phyloP scores from a whole-genome alignment of 2,329 filamentous ascomycete genomes.

The Cordyceps pruinosa region DNA sequence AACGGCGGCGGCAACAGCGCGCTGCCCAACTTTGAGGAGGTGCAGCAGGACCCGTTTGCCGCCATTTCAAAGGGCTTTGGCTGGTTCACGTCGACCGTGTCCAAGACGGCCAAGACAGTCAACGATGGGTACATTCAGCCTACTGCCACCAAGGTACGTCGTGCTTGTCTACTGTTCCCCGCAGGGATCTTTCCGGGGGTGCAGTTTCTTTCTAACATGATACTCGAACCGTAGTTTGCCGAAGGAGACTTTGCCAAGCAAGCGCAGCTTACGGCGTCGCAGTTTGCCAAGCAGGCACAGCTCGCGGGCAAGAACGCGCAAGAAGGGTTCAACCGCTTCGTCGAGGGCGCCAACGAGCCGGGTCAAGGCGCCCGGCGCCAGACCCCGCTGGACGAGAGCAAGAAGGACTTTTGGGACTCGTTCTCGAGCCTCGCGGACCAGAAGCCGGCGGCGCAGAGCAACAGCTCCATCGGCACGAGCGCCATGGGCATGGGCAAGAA shows the following conservation, averaged over 20 bases:
- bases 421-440: constrained; percentile 65
- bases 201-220: constrained; percentile 1
- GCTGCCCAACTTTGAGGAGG: constrained; percentile 71
- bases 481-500: constrained; percentile 50
- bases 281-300: constrained; percentile 59
- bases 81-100: constrained; percentile 84
- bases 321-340: constrained; percentile 76
- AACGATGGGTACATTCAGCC: constrained; percentile 91
- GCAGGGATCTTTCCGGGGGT: background rate
- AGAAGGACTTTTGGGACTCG: constrained; percentile 86
- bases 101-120: constrained; percentile 83
- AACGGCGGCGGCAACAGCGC: constrained; percentile 34
- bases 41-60: constrained; percentile 84
- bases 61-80: constrained; percentile 89
- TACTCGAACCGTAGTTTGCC: constrained; percentile 50
- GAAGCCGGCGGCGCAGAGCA: constrained; percentile 23
- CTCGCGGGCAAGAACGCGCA: constrained; percentile 67
- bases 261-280: constrained; percentile 55
- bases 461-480: constrained; percentile 50
- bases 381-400: constrained; percentile 51
- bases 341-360: constrained; percentile 65
- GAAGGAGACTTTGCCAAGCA: constrained; percentile 71
- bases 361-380: constrained; percentile 22
- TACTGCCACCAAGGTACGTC: constrained; percentile 71
- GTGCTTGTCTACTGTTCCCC: too few species aligned